phyloP scores from a whole-genome alignment of 257 asterid genomes.

The Ajuga chamaepitys region DNA sequence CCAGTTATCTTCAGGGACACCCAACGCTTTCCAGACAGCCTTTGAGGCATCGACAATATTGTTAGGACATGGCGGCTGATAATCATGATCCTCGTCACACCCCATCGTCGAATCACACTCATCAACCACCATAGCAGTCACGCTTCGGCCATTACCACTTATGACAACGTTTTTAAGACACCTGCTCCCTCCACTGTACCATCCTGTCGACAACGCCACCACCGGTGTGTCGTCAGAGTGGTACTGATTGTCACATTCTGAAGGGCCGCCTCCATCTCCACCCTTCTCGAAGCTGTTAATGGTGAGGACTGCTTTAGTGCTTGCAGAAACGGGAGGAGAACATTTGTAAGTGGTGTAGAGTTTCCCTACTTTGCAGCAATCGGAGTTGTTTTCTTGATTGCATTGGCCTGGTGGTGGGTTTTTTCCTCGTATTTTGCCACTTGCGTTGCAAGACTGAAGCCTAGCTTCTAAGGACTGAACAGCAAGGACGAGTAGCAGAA shows the following conservation, averaged over 20 bases:
- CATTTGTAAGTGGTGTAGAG: slow-evolving; percentile 26
- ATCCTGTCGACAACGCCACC: slow-evolving; percentile 42
- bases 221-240: slow-evolving; percentile 28
- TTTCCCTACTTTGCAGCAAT: slow-evolving; percentile 32
- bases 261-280: slow-evolving; percentile 41
- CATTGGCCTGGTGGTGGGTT: slow-evolving; percentile 40
- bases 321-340: slow-evolving; percentile 19
- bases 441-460: slow-evolving; percentile 19
- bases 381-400: slow-evolving; percentile 32
- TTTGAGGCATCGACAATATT: slow-evolving; percentile 38
- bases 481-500: neutral
- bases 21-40: slow-evolving; percentile 42
- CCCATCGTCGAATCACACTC: slow-evolving; percentile 43
- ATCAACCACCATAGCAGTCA: slow-evolving; percentile 40
- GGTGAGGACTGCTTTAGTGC: slow-evolving; percentile 33
- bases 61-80: slow-evolving; percentile 33
- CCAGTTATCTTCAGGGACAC: slow-evolving; percentile 15
- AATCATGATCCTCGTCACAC: slow-evolving; percentile 37
- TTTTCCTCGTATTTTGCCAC: slow-evolving; percentile 30
- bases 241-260: slow-evolving; percentile 35
- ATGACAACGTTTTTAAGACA: slow-evolving; percentile 29
- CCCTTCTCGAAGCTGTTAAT: slow-evolving; percentile 37
- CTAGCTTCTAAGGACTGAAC: neutral
- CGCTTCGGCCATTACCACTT: slow-evolving; percentile 26
- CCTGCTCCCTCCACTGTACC: slow-evolving; percentile 27